A percentile compares a stretch with the other conserved stretches of the same genome.
These are phyloP conservation scores for Colletotrichum sp. DNA, from an alignment of 2,329 filamentous ascomycete genomes.

Conservation along the genomic window DNA sequence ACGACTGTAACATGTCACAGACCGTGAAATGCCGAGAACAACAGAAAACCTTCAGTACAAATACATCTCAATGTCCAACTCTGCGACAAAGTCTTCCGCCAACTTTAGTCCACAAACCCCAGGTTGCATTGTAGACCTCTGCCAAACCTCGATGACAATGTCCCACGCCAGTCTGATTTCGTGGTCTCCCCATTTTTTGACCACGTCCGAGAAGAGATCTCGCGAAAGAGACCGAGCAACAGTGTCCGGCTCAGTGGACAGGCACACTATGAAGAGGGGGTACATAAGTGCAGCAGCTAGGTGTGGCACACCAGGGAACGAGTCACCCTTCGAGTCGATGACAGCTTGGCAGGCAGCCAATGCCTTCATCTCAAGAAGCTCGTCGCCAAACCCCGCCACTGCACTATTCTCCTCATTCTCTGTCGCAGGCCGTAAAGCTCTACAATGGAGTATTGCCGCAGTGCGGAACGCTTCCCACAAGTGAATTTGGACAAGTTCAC, in stretches of 20 bases:
- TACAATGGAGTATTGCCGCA: background rate
- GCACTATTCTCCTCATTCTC: background rate
- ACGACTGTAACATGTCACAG: background rate
- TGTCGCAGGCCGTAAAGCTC: background rate
- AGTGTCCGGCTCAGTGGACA: background rate
- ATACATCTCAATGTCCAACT: background rate
- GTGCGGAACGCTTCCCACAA: background rate
- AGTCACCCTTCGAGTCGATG: background rate
- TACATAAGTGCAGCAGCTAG: background rate
- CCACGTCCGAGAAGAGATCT: background rate
- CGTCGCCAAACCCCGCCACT: background rate
- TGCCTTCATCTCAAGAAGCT: background rate
- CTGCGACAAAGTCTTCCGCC: background rate
- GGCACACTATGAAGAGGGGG: background rate
- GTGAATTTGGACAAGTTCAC: background rate
- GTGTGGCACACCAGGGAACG: background rate
- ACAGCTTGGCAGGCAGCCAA: background rate
- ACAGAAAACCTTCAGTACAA: background rate
- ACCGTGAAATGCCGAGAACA: fast-evolving
- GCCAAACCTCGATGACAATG: background rate
- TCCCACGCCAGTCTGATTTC: background rate
- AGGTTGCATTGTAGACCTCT: background rate
- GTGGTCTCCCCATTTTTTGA: background rate
- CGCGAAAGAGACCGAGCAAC: background rate
- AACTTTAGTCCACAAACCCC: background rate